phyloP scores from a whole-genome alignment of 169 alveolate species.

The Cryptosporidium viatorum region DNA sequence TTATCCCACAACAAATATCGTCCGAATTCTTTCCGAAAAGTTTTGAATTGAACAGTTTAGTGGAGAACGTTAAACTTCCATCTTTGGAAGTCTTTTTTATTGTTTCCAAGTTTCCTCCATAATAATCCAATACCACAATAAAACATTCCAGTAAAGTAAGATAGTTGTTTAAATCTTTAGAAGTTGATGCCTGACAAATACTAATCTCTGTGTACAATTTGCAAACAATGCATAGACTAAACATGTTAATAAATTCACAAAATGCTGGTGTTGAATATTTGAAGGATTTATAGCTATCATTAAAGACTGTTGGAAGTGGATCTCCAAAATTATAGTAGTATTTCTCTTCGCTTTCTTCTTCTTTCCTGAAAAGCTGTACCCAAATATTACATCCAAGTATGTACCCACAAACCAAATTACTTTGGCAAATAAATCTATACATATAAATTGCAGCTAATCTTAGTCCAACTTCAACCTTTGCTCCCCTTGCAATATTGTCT shows the following conservation, averaged over 20 bases:
- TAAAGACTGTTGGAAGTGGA: constrained; percentile 3
- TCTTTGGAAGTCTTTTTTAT: constrained; percentile 30
- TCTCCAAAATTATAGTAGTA: not conserved
- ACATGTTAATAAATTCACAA: constrained; percentile 54
- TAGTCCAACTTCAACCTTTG: constrained; percentile 19
- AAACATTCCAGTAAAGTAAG: constrained; percentile 28
- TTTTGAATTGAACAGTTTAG: constrained; percentile 27
- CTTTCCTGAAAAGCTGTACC: constrained; percentile 16
- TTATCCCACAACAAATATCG: constrained; percentile 48
- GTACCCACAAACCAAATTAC: constrained; percentile 33
- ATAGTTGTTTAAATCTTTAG: constrained; percentile 20
- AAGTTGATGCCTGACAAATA: constrained; percentile 15
- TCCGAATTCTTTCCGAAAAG: constrained; percentile 44
- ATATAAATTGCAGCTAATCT: constrained; percentile 37
- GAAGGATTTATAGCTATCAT: constrained; percentile 38
- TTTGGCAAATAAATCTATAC: constrained; percentile 11
- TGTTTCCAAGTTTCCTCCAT: constrained; percentile 40
- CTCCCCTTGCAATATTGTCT: constrained; percentile 17
- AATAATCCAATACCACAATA: not conserved
- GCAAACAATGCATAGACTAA: constrained; percentile 24
- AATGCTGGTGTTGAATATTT: constrained; percentile 30
- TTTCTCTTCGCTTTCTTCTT: not conserved
- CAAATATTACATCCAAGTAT: constrained; percentile 26
- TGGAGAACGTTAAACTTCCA: constrained; percentile 49
- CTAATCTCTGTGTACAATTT: constrained; percentile 49